phyloP scores from a whole-genome alignment of 2,329 filamentous ascomycete genomes.

The Neonectria punicea region DNA sequence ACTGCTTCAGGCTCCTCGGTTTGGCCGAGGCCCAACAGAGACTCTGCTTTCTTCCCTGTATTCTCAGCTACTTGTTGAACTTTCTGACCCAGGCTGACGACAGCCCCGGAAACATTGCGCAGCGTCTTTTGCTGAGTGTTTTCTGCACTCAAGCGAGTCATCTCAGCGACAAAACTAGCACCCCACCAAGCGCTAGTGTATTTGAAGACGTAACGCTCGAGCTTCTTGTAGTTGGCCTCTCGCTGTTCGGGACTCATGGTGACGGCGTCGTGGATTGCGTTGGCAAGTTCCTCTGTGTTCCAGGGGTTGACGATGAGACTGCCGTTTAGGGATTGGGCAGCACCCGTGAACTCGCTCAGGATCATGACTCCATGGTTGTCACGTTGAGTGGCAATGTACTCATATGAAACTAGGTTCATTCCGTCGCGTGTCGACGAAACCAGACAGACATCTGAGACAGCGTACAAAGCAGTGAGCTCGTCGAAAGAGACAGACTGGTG shows the following conservation, averaged over 20 bases:
- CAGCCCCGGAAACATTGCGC: conserved; percentile 53
- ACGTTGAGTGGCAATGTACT: conserved; percentile 95
- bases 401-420: conserved; percentile 98
- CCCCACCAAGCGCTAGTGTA: conserved; percentile 99
- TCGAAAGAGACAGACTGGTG: conserved; percentile 97
- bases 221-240: conserved; percentile 86
- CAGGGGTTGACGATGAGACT: conserved; percentile 96
- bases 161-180: conserved; percentile 87
- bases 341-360: conserved; percentile 95
- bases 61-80: conserved; percentile 37
- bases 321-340: conserved; percentile 92
- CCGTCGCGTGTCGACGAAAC: conserved; percentile 97
- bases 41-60: conserved; percentile 34
- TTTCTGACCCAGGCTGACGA: conserved; percentile 47
- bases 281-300: conserved; percentile 96
- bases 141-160: conserved; percentile 65
- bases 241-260: conserved; percentile 94
- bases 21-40: conserved; percentile 26
- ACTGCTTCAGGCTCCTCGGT: conserved; percentile 32
- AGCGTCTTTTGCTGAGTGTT: conserved; percentile 53
- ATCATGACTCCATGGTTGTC: conserved; percentile 94
- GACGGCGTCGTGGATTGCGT: conserved; percentile 94
- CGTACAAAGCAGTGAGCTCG: conserved; percentile 92
- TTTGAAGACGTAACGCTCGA: conserved; percentile 95
- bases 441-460: conserved; percentile 90